These are phyloP conservation scores for Penicillium malachiteum DNA, from an alignment of 495 filamentous ascomycete species.

Conservation along the genomic window DNA sequence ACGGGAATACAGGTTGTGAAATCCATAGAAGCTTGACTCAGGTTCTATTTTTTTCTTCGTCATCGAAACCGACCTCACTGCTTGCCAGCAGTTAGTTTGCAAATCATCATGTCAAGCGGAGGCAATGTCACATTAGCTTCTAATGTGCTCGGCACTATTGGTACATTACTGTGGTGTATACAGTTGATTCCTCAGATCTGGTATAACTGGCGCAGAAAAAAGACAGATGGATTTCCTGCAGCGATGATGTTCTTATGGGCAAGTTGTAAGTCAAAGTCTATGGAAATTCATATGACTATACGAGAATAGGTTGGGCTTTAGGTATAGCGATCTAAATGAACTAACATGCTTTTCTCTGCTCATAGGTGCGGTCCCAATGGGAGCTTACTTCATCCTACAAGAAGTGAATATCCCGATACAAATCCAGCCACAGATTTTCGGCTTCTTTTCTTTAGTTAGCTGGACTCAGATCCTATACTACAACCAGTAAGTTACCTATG, in stretches of 20 bases:
- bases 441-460: slow-evolving; percentile 59
- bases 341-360: not conserved
- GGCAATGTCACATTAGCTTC: slow-evolving; percentile 46
- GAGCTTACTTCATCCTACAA: slow-evolving; percentile 53
- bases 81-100: not conserved
- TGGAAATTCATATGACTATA: not conserved
- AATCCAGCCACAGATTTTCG: slow-evolving; percentile 71
- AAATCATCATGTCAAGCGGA: slow-evolving; percentile 24
- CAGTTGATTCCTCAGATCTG: slow-evolving; percentile 62
- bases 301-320: no score
- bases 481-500: slow-evolving; percentile 45
- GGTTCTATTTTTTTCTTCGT: not conserved
- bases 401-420: slow-evolving; percentile 75
- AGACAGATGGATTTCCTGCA: slow-evolving; percentile 69
- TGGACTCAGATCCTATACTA: slow-evolving; percentile 70
- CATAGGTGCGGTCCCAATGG: slow-evolving; percentile 51
- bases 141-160: slow-evolving; percentile 55
- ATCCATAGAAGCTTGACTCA: not conserved
- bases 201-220: slow-evolving; percentile 68
- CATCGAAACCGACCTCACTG: not conserved
- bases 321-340: not conserved
- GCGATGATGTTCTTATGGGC: slow-evolving; percentile 78
- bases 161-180: slow-evolving; percentile 56
- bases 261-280: slow-evolving; percentile 45
- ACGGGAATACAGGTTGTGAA: no score